phyloP scores from a whole-genome alignment of 1,284 basidiomycete species.

The Trichosporon sp. region DNA sequence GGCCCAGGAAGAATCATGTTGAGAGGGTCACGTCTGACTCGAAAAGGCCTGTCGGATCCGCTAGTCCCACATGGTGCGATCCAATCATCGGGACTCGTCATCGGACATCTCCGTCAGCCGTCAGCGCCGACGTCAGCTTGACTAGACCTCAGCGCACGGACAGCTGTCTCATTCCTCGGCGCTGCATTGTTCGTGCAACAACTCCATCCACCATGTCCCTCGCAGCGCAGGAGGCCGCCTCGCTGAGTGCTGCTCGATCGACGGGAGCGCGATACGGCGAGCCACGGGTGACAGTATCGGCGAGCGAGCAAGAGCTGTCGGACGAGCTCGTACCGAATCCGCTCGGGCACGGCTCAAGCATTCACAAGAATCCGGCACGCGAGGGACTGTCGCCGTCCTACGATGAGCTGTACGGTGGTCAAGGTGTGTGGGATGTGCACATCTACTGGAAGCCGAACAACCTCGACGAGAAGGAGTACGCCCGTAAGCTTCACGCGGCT shows the following conservation, averaged over 20 bases:
- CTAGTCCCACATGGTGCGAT: background rate
- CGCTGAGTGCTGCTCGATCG: background rate
- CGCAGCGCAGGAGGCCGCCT: background rate
- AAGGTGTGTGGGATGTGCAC: conserved; percentile 14
- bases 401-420: conserved; percentile 6
- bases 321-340: conserved; percentile 47
- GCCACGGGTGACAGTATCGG: background rate
- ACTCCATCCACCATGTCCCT: background rate
- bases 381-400: conserved; percentile 3
- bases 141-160: background rate
- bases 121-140: background rate
- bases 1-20: background rate
- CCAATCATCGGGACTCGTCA: background rate
- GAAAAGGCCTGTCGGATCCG: background rate
- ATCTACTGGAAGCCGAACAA: conserved; percentile 17
- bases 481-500: conserved; percentile 11
- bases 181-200: background rate
- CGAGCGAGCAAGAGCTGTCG: background rate
- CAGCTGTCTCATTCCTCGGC: background rate
- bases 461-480: conserved; percentile 10
- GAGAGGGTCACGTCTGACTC: no score
- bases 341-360: conserved; percentile 54
- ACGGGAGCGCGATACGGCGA: background rate
- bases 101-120: background rate
- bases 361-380: conserved; percentile 29